Conservation (phyloP, 1,284 basidiomycete species). For the Trametes versicolor region DNA sequence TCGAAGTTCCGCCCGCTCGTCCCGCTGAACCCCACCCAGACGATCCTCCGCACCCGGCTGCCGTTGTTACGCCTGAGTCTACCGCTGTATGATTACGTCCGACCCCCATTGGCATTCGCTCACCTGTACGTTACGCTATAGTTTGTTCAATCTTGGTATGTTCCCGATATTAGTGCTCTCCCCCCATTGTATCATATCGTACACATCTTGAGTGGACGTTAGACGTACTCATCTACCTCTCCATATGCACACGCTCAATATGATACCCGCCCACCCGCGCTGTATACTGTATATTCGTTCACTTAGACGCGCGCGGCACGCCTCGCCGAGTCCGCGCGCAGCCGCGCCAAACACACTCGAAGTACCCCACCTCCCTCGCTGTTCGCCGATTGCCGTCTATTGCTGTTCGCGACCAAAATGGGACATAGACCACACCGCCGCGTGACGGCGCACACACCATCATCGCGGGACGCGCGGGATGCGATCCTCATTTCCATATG, state of each 20-base stretch:
- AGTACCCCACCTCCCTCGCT: background rate
- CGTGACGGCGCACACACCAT: conserved; percentile 12
- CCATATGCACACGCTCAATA: conserved; percentile 8
- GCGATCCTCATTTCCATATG: conserved; percentile 28
- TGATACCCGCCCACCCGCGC: conserved; percentile 7
- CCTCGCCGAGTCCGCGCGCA: background rate
- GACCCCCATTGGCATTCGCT: background rate
- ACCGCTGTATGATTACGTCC: background rate
- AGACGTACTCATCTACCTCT: conserved; percentile 2
- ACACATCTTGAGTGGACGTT: conserved; percentile 22
- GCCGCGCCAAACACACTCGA: background rate
- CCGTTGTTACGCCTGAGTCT: background rate
- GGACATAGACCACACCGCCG: conserved; percentile 3
- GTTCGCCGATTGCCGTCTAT: background rate
- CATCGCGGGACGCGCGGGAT: conserved; percentile 27
- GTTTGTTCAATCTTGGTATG: conserved; percentile 9
- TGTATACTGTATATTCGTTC: background rate
- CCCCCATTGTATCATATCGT: conserved; percentile 12
- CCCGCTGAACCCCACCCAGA: background rate
- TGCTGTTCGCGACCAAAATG: background rate
- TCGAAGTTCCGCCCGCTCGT: conserved; percentile 14
- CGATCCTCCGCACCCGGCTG: background rate
- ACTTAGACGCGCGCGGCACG: background rate
- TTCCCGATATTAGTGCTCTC: conserved; percentile 3
- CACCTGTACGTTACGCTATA: background rate